A percentile compares a stretch with the other conserved stretches of the same genome.
Conservation (phyloP, 1,284 basidiomycete species). For the Leccinum fuscescens region DNA sequence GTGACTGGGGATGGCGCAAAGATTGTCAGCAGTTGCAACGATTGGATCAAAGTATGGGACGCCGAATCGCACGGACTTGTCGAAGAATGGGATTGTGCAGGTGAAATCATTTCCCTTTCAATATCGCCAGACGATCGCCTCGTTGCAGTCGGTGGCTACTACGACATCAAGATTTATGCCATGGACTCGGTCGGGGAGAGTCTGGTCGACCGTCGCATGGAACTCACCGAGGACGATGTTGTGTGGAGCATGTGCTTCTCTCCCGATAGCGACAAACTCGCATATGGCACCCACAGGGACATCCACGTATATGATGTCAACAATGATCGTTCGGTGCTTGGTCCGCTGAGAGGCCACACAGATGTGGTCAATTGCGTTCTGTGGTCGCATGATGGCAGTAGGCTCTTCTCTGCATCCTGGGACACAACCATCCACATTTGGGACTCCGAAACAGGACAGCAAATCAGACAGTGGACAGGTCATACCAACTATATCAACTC, state of each 20-base stretch:
- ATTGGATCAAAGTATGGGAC: background rate
- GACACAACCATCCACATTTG: background rate
- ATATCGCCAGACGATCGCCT: background rate
- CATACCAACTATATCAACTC: background rate
- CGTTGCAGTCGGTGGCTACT: background rate
- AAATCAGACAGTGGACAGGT: background rate
- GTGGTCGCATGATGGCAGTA: background rate
- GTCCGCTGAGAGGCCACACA: background rate
- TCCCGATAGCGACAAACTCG: background rate
- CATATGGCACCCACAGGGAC: background rate
- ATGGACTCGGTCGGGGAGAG: too few relatives aligned
- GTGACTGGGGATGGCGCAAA: background rate
- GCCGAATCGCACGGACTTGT: background rate
- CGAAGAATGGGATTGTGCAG: background rate
- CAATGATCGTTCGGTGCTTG: background rate
- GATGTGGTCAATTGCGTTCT: background rate
- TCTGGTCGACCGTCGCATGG: too few relatives aligned
- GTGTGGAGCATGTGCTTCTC: background rate
- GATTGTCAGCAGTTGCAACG: background rate
- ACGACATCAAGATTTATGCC: background rate
- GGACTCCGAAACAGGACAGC: background rate
- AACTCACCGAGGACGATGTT: too few relatives aligned
- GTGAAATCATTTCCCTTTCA: background rate
- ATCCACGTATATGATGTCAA: background rate
- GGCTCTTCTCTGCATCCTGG: background rate